Percentiles rank a stretch among this genome's conserved stretches.
Conservation (phyloP, 495 filamentous ascomycete genomes). For the Aspergillus affinis region DNA sequence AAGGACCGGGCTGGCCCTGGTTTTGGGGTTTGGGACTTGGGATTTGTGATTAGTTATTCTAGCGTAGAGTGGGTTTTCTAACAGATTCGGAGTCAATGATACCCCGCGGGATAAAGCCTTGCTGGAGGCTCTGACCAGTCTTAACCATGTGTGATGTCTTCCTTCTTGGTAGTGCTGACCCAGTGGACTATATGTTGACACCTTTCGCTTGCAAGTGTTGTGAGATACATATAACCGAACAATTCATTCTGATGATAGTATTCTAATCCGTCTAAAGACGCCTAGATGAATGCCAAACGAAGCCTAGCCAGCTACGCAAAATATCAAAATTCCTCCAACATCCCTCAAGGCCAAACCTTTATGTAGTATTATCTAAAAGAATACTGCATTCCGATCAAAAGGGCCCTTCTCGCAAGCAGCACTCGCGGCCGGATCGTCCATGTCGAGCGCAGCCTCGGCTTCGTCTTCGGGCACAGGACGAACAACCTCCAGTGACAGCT, state of each 20-base stretch:
- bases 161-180: too few relatives aligned
- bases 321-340: background rate
- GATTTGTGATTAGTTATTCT: too few relatives aligned
- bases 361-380: background rate
- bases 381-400: background rate
- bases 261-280: background rate
- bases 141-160: too few relatives aligned
- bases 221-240: background rate
- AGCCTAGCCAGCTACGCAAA: background rate
- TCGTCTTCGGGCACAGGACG: slow-evolving; percentile 54
- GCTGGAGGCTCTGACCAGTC: too few relatives aligned
- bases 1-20: too few relatives aligned
- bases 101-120: too few relatives aligned
- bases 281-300: too few relatives aligned
- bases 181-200: too few relatives aligned
- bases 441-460: slow-evolving; percentile 47
- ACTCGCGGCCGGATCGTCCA: slow-evolving; percentile 53
- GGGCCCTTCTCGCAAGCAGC: slow-evolving; percentile 32
- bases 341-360: background rate
- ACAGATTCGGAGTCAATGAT: too few relatives aligned
- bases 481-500: slow-evolving; percentile 53
- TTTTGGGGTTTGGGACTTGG: too few relatives aligned
- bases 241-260: background rate
- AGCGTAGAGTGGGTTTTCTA: too few relatives aligned
- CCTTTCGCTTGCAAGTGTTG: too few relatives aligned